These are phyloP conservation scores for Arthrobotrys iridis DNA, from an alignment of 2,329 filamentous ascomycete species.

Conservation along the genomic window DNA sequence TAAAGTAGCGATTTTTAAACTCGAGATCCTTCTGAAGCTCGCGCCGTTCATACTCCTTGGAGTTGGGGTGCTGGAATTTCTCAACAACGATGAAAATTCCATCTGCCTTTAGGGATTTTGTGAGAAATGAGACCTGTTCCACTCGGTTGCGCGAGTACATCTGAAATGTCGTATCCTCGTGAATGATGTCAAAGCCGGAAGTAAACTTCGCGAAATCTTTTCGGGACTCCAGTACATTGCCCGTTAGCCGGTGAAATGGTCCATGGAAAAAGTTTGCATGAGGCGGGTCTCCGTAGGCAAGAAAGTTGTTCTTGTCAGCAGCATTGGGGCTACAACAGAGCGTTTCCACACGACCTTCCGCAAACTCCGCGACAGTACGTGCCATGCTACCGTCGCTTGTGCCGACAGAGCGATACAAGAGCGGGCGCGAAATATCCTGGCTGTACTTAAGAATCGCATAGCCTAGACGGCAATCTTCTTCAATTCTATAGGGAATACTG, in stretches of 20 bases:
- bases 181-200: slow-evolving; percentile 7
- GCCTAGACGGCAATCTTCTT: no score
- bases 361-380: no score
- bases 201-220: not conserved
- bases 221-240: not conserved
- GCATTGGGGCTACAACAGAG: no score
- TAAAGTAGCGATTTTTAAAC: slow-evolving; percentile 6
- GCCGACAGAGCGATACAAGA: no score
- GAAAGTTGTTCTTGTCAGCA: no score
- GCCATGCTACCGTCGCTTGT: no score
- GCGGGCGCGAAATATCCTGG: no score
- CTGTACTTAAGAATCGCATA: no score
- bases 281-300: no score
- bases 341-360: no score
- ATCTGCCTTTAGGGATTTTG: not conserved
- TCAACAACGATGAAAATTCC: not conserved
- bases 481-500: no score
- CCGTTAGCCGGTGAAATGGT: not conserved
- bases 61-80: not conserved
- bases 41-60: not conserved
- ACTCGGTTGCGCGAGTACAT: slow-evolving; percentile 11
- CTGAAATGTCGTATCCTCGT: slow-evolving; percentile 12
- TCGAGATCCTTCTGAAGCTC: slow-evolving; percentile 4
- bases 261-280: no score
- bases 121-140: not conserved